These are phyloP conservation scores for Boletus calvinii DNA, from an alignment of 1,284 basidiomycete genomes.

Conservation along the genomic window DNA sequence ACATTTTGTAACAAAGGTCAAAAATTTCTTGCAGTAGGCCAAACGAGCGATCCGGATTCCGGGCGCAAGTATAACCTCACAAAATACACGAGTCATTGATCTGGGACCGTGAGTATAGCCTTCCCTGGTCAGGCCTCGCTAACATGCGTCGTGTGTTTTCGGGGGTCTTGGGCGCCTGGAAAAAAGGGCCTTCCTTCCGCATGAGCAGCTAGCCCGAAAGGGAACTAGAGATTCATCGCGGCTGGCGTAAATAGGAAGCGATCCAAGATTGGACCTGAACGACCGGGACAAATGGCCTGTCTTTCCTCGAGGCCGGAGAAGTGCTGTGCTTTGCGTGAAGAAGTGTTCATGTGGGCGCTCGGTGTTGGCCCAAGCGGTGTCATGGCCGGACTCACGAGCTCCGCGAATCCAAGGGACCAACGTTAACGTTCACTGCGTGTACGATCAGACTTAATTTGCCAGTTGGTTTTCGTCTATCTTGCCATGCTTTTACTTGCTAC, in stretches of 20 bases:
- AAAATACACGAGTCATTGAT: constrained; percentile 25
- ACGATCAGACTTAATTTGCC: constrained; percentile 36
- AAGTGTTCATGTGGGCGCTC: constrained; percentile 28
- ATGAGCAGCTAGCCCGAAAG: constrained; percentile 29
- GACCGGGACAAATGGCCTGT: constrained; percentile 16
- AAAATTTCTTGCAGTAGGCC: constrained; percentile 17
- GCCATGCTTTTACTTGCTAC: constrained; percentile 36
- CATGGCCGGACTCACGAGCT: constrained; percentile 32
- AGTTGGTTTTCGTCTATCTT: constrained; percentile 27
- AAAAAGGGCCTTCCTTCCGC: constrained; percentile 23
- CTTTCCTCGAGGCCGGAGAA: constrained; percentile 30
- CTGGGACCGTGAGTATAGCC: constrained; percentile 32
- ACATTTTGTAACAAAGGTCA: constrained; percentile 8
- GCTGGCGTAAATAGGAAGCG: constrained; percentile 24
- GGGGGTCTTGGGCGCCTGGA: constrained; percentile 29
- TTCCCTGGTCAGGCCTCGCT: constrained; percentile 31
- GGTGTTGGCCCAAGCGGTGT: constrained; percentile 32
- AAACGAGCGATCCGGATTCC: constrained; percentile 12
- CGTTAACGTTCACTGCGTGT: constrained; percentile 26
- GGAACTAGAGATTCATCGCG: constrained; percentile 20
- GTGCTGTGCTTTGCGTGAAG: constrained; percentile 24
- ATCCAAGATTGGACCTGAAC: constrained; percentile 25
- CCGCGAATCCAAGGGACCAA: constrained; percentile 35
- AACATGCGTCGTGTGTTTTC: constrained; percentile 28
- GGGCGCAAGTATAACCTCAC: constrained; percentile 26